Evolutionary conservation across 495 filamentous ascomycete species (phyloP), one percentile per base, ranked within the genome.

Genomic region (Aspergillus nidulans): DNA sequence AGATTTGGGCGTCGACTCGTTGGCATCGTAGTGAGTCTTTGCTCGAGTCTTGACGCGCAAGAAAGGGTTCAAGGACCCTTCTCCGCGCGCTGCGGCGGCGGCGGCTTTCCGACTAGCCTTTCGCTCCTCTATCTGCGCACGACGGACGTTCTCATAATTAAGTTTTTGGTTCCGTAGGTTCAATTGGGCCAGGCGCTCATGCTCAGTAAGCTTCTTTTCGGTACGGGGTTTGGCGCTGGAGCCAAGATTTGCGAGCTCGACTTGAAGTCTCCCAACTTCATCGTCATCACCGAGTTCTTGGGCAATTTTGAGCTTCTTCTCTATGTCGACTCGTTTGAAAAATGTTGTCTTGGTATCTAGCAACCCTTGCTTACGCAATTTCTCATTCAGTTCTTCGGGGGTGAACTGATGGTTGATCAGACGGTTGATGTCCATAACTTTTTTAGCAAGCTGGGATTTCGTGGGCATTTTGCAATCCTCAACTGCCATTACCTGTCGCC

Each of bases 321-420:
- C 75, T 4, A 92, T 63, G 16, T 81, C 75, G 18, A 84, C 75
- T 25, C 87, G 88, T 50, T 87, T 83, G 45, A 82, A 71, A 44
- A 81, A 72, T n/a, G 79, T 77, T 57, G 74, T 80, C 60, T 85
- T 86, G 32, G 74, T 70, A 46, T 84, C 79, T 9, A 88, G 65
- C 10, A 73, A 73, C 51, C 85, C 83, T 44, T 88, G 83, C 36
- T 85, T 85, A 39, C 78, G 77, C 47, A 97, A 75, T 67, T 92
- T 92, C 51, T 83, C 81, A 41, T 83, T 81, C 51, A 97, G 72
- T 65, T 96, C 91, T 19, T 81, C 82, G 24, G 87, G 82, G 13
- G 87, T 95, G 77, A 92, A 96, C 24, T 76, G 69, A 57, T 86
- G 87, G 58, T 88, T 85, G 60, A 94, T 77, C 30, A 98, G 77